phyloP scores from a whole-genome alignment of 73 alveolate genomes.

The Symbiodinium pilosum region DNA sequence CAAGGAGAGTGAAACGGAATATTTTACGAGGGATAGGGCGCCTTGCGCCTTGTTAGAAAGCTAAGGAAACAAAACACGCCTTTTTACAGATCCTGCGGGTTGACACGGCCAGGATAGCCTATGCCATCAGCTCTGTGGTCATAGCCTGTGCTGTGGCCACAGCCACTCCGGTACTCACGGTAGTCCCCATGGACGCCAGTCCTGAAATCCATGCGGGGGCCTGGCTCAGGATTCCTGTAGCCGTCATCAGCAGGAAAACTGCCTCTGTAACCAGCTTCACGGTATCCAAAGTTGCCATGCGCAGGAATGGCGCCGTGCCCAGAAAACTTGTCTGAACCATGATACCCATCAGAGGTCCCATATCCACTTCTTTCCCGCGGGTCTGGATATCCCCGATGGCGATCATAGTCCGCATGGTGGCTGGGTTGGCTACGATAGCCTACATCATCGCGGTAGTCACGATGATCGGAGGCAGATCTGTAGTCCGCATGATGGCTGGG shows the following conservation, averaged over 20 bases:
- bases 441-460: too few relatives aligned
- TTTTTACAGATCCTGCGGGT: conserved; percentile 70
- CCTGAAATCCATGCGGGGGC: background rate
- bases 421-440: background rate
- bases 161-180: background rate
- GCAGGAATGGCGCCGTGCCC: conserved; percentile 12
- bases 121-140: conserved; percentile 3
- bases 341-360: background rate
- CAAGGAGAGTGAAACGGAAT: too few relatives aligned
- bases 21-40: too few relatives aligned
- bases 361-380: background rate
- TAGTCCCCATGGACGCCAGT: background rate
- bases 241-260: background rate
- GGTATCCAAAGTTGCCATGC: background rate
- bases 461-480: too few relatives aligned
- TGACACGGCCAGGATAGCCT: conserved; percentile 52
- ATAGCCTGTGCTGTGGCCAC: background rate
- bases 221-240: background rate
- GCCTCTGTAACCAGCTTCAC: background rate
- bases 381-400: background rate
- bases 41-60: too few relatives aligned
- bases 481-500: background rate
- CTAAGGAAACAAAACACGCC: too few relatives aligned
- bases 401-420: background rate
- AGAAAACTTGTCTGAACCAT: conserved; percentile 9